Base-by-base conservation (phyloP, 768 basidiomycete species). In the Naematelia aurantialba region DNA sequence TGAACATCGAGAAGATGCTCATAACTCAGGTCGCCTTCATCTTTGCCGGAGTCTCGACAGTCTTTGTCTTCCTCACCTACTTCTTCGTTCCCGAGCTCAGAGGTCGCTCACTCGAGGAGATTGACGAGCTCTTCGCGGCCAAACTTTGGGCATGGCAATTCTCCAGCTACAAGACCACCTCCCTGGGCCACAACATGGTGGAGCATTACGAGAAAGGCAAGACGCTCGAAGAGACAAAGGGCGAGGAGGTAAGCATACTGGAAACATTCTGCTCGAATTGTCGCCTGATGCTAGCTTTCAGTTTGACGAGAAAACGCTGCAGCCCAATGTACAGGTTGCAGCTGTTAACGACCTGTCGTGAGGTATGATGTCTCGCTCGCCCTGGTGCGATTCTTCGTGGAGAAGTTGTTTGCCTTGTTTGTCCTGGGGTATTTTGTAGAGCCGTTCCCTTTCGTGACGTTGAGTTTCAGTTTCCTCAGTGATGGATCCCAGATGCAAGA, bases 91-190 rank as follows among this genome's bases (percentile, higher is more conserved):
- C 56, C 11, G 58, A 53, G 34, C 14, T 54, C 10, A 13, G 26
- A 12, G 52, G 42, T 30, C 44, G 52, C 4, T 59, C 45, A 49
- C 48, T 72, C 42, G 68, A 72, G 52, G 68, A 72, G 25, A 68
- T 71, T 39, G 56, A 58, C 49, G 49, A 47, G 14, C 17, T 47
- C n/a, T 21, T 52, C 60, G 27, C 34, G 8, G 34, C 34, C 17
- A 39, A 39, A 39, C 34, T 39, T 39, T 39, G 34, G 34, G 34
- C 34, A 17, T 39, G 34, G 34, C 34, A 39, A 39, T 39, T 39
- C 34, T 39, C 34, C 34, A 39, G 34, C 34, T 39, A 39, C 17
- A 39, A 39, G 34, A 39, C 34, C 17, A 39, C 8, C 8, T 8
- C 8, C 34, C 17, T 39, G 34, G 34, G 34, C 17, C 34, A 17